These are phyloP conservation scores for Saccharomycopsis schoenii DNA, from an alignment of 805 yeast species.

Conservation along the genomic window DNA sequence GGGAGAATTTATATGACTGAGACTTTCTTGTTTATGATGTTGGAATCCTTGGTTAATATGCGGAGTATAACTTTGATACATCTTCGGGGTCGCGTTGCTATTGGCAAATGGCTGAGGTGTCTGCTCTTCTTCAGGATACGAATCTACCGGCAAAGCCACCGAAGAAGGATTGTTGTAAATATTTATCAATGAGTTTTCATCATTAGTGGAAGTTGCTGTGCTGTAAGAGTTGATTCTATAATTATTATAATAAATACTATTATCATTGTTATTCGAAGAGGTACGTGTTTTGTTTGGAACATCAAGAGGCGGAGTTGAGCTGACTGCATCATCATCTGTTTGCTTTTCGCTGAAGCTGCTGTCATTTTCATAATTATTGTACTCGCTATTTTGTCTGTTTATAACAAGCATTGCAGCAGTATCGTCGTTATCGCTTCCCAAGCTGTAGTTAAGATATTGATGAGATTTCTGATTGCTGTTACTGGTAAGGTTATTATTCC, in stretches of 20 bases:
- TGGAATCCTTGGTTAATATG: background rate
- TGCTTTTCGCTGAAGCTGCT: background rate
- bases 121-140: background rate
- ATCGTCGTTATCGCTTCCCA: background rate
- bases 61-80: background rate
- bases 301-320: background rate
- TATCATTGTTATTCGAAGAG: background rate
- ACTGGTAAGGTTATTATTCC: background rate
- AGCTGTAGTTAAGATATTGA: background rate
- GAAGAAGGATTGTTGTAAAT: constrained; percentile 15
- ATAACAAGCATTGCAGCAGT: background rate
- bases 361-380: background rate
- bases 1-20: background rate
- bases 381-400: background rate
- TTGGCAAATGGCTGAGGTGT: background rate
- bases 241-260: background rate
- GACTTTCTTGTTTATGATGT: background rate
- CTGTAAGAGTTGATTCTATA: constrained; percentile 2
- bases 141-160: background rate
- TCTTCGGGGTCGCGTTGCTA: background rate
- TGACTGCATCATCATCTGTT: background rate
- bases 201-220: constrained; percentile 4
- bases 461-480: background rate
- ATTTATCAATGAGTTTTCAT: constrained; percentile 14
- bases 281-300: background rate